These are phyloP conservation scores for Aspergillus udagawae DNA, from an alignment of 2,329 filamentous ascomycete species.

Conservation along the genomic window DNA sequence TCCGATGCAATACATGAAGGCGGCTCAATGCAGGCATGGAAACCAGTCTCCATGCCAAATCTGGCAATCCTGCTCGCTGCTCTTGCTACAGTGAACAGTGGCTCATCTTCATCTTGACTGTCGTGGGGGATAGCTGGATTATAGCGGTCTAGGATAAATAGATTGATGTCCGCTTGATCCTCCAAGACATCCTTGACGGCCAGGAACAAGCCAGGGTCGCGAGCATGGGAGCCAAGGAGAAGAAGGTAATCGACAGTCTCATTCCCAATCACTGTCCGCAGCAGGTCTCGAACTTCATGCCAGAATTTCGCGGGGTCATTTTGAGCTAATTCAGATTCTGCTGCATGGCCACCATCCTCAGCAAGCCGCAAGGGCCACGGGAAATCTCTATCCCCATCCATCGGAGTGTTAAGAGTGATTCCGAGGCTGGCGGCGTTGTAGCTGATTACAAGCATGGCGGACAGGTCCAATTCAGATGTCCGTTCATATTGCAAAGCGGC, in stretches of 20 bases:
- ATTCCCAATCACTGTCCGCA: constrained; percentile 1
- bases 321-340: neutral
- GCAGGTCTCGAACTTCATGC: neutral
- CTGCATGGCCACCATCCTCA: neutral
- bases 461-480: neutral
- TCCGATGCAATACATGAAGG: too few relatives aligned
- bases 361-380: neutral
- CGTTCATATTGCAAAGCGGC: neutral
- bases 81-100: too few relatives aligned
- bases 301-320: neutral
- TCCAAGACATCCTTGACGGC: neutral
- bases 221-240: constrained; percentile 5
- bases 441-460: constrained; percentile 1
- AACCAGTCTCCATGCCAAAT: too few relatives aligned
- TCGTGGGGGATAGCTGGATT: too few relatives aligned
- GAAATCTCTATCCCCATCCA: neutral
- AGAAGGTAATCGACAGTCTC: constrained; percentile 4
- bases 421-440: constrained; percentile 8
- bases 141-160: too few relatives aligned
- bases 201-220: neutral
- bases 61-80: too few relatives aligned
- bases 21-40: too few relatives aligned
- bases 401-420: constrained; percentile 1
- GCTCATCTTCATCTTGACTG: too few relatives aligned
- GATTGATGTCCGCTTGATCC: too few relatives aligned